Percentiles rank a stretch among this genome's conserved stretches.
Evolutionary conservation across 2,329 filamentous ascomycete species (phyloP).

Genomic region (Paecilomyces fulvus): DNA sequence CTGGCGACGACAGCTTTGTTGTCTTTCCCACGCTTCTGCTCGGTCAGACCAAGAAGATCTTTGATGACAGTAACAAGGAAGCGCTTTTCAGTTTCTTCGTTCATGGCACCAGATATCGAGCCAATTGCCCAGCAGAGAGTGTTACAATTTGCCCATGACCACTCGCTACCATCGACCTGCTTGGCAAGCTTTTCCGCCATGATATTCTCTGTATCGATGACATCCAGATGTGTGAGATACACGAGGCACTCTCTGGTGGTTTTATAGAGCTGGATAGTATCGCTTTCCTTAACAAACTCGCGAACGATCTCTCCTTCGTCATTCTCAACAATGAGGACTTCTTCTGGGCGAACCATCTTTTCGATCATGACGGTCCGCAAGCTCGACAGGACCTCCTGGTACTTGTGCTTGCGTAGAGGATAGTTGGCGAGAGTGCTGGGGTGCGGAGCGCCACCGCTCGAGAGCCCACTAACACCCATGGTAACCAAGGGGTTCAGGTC

Average conservation of each 20-base stretch:
- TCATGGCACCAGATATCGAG: constrained; percentile 98
- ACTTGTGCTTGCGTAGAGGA: constrained; percentile 95
- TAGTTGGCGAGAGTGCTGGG: constrained; percentile 79
- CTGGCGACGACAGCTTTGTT: constrained; percentile 98
- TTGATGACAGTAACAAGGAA: constrained; percentile 99
- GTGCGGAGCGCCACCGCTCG: constrained; percentile 76
- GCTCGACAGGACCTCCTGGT: constrained; percentile 87
- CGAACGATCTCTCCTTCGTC: constrained; percentile 98
- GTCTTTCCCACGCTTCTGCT: constrained; percentile 99
- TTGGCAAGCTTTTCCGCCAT: constrained; percentile 98
- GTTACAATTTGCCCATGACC: constrained; percentile 99
- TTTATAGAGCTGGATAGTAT: constrained; percentile 98
- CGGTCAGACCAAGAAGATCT: constrained; percentile 88
- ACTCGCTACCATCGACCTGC: constrained; percentile 90
- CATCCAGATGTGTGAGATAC: constrained; percentile 93
- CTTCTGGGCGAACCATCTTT: constrained; percentile 98
- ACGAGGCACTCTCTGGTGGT: constrained; percentile 95
- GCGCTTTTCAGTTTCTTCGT: constrained; percentile 96
- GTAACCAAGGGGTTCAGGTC: constrained; percentile 84
- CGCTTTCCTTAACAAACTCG: constrained; percentile 98
- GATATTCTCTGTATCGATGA: constrained; percentile 94
- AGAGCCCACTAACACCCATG: constrained; percentile 61
- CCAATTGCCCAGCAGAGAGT: constrained; percentile 99
- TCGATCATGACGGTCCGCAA: constrained; percentile 98
- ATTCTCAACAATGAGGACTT: constrained; percentile 98